A percentile compares a stretch with the other conserved stretches of the same genome.
Conservation (phyloP, 805 yeast species). For the Wickerhamiella occidentalis region DNA sequence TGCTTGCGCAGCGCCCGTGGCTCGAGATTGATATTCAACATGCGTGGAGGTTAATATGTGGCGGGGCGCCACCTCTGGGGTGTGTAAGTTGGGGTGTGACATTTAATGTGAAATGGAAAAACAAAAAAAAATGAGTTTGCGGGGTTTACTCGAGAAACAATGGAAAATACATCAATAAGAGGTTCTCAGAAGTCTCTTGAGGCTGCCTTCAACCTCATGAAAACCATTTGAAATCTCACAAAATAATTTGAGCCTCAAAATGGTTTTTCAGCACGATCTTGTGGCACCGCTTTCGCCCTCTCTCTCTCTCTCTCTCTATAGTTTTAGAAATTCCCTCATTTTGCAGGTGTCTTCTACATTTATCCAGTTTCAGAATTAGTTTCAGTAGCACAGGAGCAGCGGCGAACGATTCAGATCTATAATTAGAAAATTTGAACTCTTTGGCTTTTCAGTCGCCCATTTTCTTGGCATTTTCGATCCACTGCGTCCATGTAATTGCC, state of each 20-base stretch:
- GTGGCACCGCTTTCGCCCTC: no score
- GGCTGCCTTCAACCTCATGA: no score
- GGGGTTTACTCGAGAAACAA: no score
- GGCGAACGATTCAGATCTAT: neutral
- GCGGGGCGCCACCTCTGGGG: neutral
- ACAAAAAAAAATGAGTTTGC: no score
- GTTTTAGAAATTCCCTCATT: no score
- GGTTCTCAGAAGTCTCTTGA: no score
- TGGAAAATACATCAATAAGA: no score
- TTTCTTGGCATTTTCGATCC: constrained; percentile 28
- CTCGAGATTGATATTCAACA: constrained; percentile 2
- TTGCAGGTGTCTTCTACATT: neutral
- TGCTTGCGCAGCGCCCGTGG: constrained; percentile 20
- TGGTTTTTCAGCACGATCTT: no score
- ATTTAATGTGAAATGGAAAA: no score
- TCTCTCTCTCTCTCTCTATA: no score
- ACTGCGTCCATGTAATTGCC: constrained; percentile 39
- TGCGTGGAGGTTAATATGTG: neutral
- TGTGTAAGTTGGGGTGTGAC: no score
- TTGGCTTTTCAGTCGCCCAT: neutral
- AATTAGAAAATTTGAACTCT: neutral
- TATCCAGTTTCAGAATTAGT: neutral
- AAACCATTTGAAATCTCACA: no score
- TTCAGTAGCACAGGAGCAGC: neutral
- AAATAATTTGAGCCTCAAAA: neutral